Conservation (phyloP, 2,329 filamentous ascomycete genomes). For the Geosmithia putterillii region DNA sequence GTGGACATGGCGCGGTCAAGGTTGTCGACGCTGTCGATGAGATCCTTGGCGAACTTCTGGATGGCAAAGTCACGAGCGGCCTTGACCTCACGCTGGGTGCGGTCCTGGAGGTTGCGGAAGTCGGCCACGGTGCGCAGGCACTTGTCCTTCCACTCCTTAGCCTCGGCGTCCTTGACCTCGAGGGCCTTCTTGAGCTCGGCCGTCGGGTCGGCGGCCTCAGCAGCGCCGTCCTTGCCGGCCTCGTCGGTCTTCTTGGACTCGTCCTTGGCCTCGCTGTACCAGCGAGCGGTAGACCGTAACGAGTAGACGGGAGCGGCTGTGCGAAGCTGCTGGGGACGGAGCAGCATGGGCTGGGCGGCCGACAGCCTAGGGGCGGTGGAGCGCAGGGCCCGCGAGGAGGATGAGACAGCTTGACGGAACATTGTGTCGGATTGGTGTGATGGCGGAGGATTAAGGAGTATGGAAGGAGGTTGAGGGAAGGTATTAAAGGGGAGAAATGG, state of each 20-base stretch:
- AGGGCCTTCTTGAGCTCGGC: constrained; percentile 36
- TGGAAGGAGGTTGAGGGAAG: neutral
- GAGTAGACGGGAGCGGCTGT: constrained; percentile 19
- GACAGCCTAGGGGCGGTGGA: constrained; percentile 21
- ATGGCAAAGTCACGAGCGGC: constrained; percentile 85
- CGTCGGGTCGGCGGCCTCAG: constrained; percentile 20
- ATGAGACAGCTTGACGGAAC: constrained; percentile 31
- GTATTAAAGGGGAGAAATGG: neutral
- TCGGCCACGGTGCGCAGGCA: constrained; percentile 90
- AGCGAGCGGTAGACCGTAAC: constrained; percentile 23
- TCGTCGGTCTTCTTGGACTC: constrained; percentile 11
- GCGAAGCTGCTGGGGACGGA: constrained; percentile 24
- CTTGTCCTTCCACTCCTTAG: constrained; percentile 85
- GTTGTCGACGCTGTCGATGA: constrained; percentile 93
- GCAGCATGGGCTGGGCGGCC: constrained; percentile 20
- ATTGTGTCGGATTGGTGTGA: constrained; percentile 16
- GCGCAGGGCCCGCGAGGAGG: constrained; percentile 31
- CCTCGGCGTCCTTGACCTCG: constrained; percentile 39
- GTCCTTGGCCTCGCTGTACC: constrained; percentile 36
- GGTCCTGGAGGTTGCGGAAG: constrained; percentile 95
- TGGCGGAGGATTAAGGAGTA: constrained; percentile 1
- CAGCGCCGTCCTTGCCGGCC: constrained; percentile 11
- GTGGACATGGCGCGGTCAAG: constrained; percentile 81
- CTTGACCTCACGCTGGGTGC: constrained; percentile 83
- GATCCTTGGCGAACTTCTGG: constrained; percentile 87